Evolutionary conservation across 257 asterid genomes (phyloP), one percentile per base, ranked within the genome.

Genomic region (Gentiana straminea): DNA sequence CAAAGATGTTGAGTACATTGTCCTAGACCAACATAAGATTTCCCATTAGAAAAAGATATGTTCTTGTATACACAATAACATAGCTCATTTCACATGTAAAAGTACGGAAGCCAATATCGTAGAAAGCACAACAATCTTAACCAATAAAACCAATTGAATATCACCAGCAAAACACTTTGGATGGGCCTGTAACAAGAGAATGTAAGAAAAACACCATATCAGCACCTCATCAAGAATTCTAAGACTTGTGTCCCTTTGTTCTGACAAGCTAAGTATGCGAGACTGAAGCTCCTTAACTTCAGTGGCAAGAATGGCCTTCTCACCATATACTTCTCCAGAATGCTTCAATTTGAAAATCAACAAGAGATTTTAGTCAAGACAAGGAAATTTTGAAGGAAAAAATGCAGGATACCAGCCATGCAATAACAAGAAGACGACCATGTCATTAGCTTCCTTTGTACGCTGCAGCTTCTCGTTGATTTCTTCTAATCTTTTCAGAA

Each of bases 301-400:
- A 36, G 95, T 85, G 44, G 83, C 81, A 47, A 88, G 80, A 62
- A 92, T 82, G 49, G 97, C 79, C 79, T 75, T 92, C 72, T 92
- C 99, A 48, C 99, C 97, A 63, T 80, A 81, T 49, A 88, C 84
- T 74, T 92, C 97, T 55, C 99, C 95, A 66, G 94, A 82, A 58
- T 79, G 92, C 99, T 92, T 75, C 70, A 61, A 55, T 51, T 36
- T 63, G 13, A 58, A 56, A 53, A 56, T 33, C 47, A 10, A 24
- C 56, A 64, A 48, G 44, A 37, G 43, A 35, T 3, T 36, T 61
- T 45, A 49, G 54, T 56, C 39, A 65, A 24, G 60, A 55, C n/a
- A 69, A 53, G 13, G 12, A 34, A 65, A 53, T 13, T 13, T 57
- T 32, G 10, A 35, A 2, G 24, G 57, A 13, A 11, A 53, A 10